phyloP scores from a whole-genome alignment of 768 basidiomycete genomes.

The Amyloporia xantha region DNA sequence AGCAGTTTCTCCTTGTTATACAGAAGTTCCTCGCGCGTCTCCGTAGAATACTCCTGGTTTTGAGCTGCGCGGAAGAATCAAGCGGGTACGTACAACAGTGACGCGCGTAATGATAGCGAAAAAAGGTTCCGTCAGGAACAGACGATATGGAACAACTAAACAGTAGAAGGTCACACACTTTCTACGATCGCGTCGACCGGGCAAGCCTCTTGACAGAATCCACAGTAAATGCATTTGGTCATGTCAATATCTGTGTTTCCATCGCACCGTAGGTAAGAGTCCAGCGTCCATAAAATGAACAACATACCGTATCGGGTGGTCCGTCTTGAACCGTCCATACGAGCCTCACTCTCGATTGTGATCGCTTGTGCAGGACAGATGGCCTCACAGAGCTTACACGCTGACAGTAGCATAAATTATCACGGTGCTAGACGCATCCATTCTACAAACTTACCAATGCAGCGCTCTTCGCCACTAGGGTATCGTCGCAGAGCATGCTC shows the following conservation, averaged over 20 bases:
- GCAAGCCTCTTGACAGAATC: conserved; percentile 99
- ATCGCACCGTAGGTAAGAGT: too few relatives aligned
- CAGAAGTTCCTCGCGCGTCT: conserved; percentile 95
- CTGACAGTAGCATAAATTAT: conserved; percentile 40
- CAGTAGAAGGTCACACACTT: conserved; percentile 46
- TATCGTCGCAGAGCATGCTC: conserved; percentile 97
- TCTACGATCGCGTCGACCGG: conserved; percentile 99
- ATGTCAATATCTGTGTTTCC: conserved; percentile 93
- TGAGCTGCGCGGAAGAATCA: conserved; percentile 49
- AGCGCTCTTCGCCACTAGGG: conserved; percentile 96
- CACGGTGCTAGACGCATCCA: conserved; percentile 1
- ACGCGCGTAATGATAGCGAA: not conserved
- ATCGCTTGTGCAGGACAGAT: conserved; percentile 99
- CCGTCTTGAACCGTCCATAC: conserved; percentile 89
- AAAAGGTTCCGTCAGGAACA: not conserved
- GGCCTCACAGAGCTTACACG: conserved; percentile 98
- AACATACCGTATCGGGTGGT: conserved; percentile 92
- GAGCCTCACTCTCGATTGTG: conserved; percentile 96
- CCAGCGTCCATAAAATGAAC: not conserved
- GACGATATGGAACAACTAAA: not conserved
- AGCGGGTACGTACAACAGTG: not conserved
- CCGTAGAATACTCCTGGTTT: conserved; percentile 96
- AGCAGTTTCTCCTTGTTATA: conserved; percentile 99
- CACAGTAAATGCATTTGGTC: conserved; percentile 99
- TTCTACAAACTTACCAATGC: conserved; percentile 94